Percentiles rank a stretch among this genome's conserved stretches.
These are phyloP conservation scores for Eucalyptus tenuipes DNA, from an alignment of 345 rosid genomes.

Conservation along the genomic window DNA sequence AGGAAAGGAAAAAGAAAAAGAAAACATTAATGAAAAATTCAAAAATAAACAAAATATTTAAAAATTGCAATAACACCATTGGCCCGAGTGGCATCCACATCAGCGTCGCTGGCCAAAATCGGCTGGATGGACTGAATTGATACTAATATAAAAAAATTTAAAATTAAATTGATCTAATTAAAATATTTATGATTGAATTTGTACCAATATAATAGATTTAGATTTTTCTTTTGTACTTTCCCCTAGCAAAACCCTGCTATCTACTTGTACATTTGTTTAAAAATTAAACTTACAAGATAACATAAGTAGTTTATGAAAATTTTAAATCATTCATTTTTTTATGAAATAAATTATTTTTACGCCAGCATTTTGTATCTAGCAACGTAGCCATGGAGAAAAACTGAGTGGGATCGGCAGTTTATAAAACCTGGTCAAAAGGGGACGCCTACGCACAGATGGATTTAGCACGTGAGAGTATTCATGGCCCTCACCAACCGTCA, in stretches of 20 bases:
- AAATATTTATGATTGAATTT: accelerated
- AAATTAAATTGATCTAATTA: accelerated
- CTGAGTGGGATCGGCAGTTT: not conserved
- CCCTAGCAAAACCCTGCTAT: not conserved
- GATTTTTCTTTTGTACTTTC: no score
- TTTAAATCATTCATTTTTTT: not conserved
- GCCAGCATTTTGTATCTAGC: not conserved
- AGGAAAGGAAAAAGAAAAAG: no score
- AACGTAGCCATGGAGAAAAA: not conserved
- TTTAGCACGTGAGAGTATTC: not conserved
- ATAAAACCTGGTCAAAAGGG: not conserved
- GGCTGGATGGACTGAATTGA: accelerated
- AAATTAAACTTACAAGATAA: not conserved
- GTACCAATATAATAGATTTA: accelerated
- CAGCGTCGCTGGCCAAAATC: accelerated
- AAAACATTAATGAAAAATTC: no score
- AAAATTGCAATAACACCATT: no score
- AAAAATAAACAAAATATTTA: no score
- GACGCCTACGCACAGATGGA: not conserved
- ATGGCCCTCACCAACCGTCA: not conserved
- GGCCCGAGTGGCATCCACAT: accelerated
- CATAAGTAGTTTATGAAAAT: not conserved
- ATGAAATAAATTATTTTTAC: not conserved
- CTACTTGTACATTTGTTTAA: not conserved
- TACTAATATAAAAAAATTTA: no score